Base-by-base conservation (phyloP, 495 filamentous ascomycete genomes). In the Cairneyella variabilis region DNA sequence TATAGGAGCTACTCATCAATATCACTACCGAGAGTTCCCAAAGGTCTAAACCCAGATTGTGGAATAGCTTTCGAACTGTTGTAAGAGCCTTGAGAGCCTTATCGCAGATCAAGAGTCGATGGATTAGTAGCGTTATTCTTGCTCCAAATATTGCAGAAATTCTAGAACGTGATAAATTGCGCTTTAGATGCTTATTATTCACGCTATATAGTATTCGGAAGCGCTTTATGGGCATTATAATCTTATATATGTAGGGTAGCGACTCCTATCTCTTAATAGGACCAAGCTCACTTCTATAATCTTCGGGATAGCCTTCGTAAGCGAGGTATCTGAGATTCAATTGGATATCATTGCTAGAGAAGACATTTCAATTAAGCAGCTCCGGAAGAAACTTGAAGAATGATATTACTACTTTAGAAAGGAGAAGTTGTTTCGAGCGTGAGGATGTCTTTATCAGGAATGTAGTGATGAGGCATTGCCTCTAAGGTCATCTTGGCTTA, bases 311-410 rank as follows among this genome's bases (percentile, higher is more conserved):
- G 20, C 22, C 20, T 52, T 52, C 36, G 36, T 52, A 11, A 38
- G 39, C 22, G 55, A 47, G 6, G 56, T 81, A 14, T 59, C 62
- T 0, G 27, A 38, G 0, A 70, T 70, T 4, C 57, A 79, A 38
- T 48, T 81, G 26, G 66, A 69, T 26, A 60, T 59, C 0, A 72
- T 81, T 51, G 78, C 72, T 0, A 75, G 77, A 0, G 78, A 82
- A 48, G 70, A 75, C 12, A 26, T 63, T 6, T 28, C 44, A 0
- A 51, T 56, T 3, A 61, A 61, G n/a, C 54, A 65, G 12, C 67
- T 62, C 34, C 68, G 78, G 5, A 53, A 22, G 3, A 58, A 61
- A n/a, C 6, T 27, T 80, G 52, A 60, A 43, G 4, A 69, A 69
- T 34, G 65, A 76, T 53, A 68, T 79, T 14, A 45, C 53, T 18